These are phyloP conservation scores for Colletotrichum lupini DNA, from an alignment of 2,329 filamentous ascomycete species.

Conservation along the genomic window DNA sequence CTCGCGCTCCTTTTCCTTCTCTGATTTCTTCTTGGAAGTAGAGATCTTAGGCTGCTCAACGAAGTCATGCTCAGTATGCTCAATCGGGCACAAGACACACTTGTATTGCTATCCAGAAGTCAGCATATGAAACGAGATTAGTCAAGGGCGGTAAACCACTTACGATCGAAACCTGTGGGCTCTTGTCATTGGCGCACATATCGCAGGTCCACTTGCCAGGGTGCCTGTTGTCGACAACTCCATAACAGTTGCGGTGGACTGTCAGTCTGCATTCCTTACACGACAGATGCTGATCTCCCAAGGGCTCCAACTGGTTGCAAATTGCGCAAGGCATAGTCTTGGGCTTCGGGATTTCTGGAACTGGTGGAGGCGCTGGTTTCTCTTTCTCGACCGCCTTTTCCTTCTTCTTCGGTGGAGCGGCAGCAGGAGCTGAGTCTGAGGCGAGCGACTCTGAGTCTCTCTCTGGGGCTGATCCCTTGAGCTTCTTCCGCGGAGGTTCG, in stretches of 20 bases:
- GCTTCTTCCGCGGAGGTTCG: constrained; percentile 74
- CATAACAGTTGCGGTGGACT: constrained; percentile 93
- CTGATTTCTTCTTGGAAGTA: constrained; percentile 88
- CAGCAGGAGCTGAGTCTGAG: constrained; percentile 53
- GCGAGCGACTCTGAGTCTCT: constrained; percentile 60
- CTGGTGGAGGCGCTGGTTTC: constrained; percentile 72
- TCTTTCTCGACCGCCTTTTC: constrained; percentile 70
- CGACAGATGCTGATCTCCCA: constrained; percentile 77
- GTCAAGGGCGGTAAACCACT: constrained; percentile 47
- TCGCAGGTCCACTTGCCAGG: constrained; percentile 92
- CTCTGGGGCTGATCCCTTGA: constrained; percentile 64
- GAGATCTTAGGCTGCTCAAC: constrained; percentile 83
- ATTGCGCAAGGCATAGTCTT: constrained; percentile 86
- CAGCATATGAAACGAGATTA: constrained; percentile 33
- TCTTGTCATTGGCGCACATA: constrained; percentile 94
- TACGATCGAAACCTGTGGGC: constrained; percentile 90
- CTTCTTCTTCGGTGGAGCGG: constrained; percentile 64
- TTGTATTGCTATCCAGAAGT: constrained; percentile 76
- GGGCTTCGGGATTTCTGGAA: constrained; percentile 82
- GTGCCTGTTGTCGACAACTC: constrained; percentile 77
- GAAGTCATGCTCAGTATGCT: constrained; percentile 83
- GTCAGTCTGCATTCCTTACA: constrained; percentile 92
- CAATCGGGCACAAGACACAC: constrained; percentile 90
- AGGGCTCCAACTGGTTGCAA: constrained; percentile 79
- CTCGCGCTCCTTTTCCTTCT: constrained; percentile 91